Percentiles rank a stretch among this genome's conserved stretches.
Evolutionary conservation across 148 eudicot genomes (phyloP).

Genomic region (Silene latifolia): DNA sequence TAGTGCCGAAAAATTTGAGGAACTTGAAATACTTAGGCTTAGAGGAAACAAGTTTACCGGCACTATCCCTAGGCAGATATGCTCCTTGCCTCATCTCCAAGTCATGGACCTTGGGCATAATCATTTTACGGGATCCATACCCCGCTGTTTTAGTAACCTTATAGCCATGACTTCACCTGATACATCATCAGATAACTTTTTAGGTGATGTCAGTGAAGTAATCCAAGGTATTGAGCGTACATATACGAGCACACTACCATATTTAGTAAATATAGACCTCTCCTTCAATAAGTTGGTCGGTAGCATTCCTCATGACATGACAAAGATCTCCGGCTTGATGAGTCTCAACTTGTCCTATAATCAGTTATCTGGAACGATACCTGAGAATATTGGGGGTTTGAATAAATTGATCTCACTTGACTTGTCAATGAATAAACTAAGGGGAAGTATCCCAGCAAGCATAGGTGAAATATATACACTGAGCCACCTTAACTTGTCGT

Average conservation of each 20-base stretch:
- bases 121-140: constrained; percentile 10
- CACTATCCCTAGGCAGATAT: constrained; percentile 6
- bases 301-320: constrained; percentile 5
- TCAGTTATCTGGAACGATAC: too few relatives aligned
- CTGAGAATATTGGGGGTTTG: too few relatives aligned
- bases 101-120: constrained; percentile 18
- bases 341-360: too few relatives aligned
- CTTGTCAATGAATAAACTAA: too few relatives aligned
- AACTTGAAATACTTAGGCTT: not conserved
- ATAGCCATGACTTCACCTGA: not conserved
- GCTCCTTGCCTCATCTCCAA: constrained; percentile 12
- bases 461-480: too few relatives aligned
- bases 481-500: too few relatives aligned
- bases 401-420: too few relatives aligned
- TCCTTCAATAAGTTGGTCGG: constrained; percentile 10
- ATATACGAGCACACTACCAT: constrained; percentile 6
- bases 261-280: constrained; percentile 10
- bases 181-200: too few relatives aligned
- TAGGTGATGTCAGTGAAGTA: not conserved
- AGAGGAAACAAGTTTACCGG: not conserved
- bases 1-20: not conserved
- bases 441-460: too few relatives aligned
- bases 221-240: constrained; percentile 17
- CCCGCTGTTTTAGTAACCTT: not conserved
- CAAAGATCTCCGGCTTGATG: too few relatives aligned